Percentiles rank a stretch among this genome's conserved stretches.
phyloP scores from a whole-genome alignment of 768 basidiomycete species.

The Russula ochroleuca region DNA sequence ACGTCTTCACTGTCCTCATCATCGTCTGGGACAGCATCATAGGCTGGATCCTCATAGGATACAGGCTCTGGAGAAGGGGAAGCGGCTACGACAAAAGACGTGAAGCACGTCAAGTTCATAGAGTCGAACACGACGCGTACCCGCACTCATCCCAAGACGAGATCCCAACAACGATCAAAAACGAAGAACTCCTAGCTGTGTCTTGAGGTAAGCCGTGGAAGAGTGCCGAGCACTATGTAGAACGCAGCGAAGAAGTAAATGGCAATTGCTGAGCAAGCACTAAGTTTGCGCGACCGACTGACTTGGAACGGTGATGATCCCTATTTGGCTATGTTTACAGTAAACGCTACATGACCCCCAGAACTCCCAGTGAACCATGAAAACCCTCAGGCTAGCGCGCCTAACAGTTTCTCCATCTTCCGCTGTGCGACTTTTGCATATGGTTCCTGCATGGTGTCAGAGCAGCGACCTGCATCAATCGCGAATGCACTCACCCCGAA shows the following conservation, averaged over 20 bases:
- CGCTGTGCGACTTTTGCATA: constrained; percentile 53
- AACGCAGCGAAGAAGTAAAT: not conserved
- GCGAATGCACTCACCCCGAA: constrained; percentile 56
- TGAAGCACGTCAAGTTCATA: constrained; percentile 13
- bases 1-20: constrained; percentile 66
- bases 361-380: not conserved
- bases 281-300: not conserved
- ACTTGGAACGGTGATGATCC: not conserved
- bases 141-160: constrained; percentile 26
- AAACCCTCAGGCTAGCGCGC: constrained; percentile 31
- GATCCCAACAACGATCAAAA: constrained; percentile 27
- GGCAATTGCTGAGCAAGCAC: not conserved
- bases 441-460: constrained; percentile 34
- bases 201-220: not conserved
- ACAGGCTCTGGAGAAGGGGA: constrained; percentile 20
- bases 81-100: constrained; percentile 24
- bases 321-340: constrained; percentile 21
- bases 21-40: constrained; percentile 50
- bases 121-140: constrained; percentile 25
- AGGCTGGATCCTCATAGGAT: constrained; percentile 55
- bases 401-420: constrained; percentile 45
- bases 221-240: not conserved
- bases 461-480: not conserved
- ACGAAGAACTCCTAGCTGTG: not conserved
- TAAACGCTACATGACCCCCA: not conserved